Conservation (phyloP, 352 stramenopile species). For the Phytophthora syringae region DNA sequence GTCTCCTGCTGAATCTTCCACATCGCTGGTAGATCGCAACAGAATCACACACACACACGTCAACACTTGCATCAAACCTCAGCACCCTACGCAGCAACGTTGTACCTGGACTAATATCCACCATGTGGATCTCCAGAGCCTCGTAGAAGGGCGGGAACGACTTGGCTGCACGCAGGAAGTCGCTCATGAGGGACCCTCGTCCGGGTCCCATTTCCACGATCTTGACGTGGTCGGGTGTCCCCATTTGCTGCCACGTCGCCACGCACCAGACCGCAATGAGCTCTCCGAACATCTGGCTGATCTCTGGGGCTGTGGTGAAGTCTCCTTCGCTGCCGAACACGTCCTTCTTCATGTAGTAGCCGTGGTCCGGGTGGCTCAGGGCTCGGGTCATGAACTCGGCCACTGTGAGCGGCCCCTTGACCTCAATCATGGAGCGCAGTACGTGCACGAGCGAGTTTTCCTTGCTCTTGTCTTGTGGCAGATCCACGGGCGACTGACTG, state of each 20-base stretch:
- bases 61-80: conserved; percentile 2
- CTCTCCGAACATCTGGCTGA: conserved; percentile 95
- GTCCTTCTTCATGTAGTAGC: conserved; percentile 96
- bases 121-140: conserved; percentile 89
- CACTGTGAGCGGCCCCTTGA: conserved; percentile 93
- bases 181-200: conserved; percentile 93
- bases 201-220: conserved; percentile 94
- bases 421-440: conserved; percentile 92
- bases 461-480: conserved; percentile 50
- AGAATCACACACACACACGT: background rate
- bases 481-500: conserved; percentile 33
- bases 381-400: conserved; percentile 94
- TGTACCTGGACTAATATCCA: conserved; percentile 88
- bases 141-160: conserved; percentile 91
- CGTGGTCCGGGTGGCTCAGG: conserved; percentile 91
- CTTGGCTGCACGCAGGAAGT: conserved; percentile 91
- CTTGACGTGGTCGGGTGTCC: conserved; percentile 71
- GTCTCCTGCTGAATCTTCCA: conserved; percentile 91
- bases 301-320: conserved; percentile 95
- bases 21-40: conserved; percentile 54
- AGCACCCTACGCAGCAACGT: background rate
- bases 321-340: conserved; percentile 92
- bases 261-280: conserved; percentile 93
- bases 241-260: conserved; percentile 91
- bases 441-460: conserved; percentile 80